A percentile compares a stretch with the other conserved stretches of the same genome.
These are phyloP conservation scores for Gonapodya prolifera DNA, from an alignment of 192 early-diverging fungal genomes.

Conservation along the genomic window DNA sequence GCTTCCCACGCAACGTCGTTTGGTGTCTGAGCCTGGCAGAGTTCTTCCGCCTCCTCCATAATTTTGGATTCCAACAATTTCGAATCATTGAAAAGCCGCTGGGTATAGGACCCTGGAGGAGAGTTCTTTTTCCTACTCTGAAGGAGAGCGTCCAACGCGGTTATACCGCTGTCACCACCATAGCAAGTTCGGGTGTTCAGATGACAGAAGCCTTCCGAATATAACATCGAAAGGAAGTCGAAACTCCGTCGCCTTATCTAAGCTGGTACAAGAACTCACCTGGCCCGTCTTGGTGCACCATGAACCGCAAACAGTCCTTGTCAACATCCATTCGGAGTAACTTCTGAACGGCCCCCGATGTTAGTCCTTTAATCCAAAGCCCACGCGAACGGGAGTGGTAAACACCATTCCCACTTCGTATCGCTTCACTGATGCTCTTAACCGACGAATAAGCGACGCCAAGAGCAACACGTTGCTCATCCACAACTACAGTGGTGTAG, in stretches of 20 bases:
- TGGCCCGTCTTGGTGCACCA: conserved; percentile 70
- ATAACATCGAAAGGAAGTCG: conserved; percentile 4
- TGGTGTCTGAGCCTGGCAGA: conserved; percentile 60
- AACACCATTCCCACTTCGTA: conserved; percentile 69
- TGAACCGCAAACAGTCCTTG: conserved; percentile 70
- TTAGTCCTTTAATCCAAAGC: conserved; percentile 92
- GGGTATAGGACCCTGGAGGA: conserved; percentile 84
- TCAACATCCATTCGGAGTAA: conserved; percentile 67
- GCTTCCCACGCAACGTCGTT: conserved; percentile 89
- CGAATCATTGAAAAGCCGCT: conserved; percentile 71
- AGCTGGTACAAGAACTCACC: no score
- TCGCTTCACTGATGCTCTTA: conserved; percentile 66
- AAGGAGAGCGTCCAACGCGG: conserved; percentile 55
- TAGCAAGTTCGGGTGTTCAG: conserved; percentile 84
- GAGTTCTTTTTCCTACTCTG: conserved; percentile 54
- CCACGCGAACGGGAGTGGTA: conserved; percentile 81
- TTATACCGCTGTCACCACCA: conserved; percentile 63
- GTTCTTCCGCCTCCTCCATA: conserved; percentile 87
- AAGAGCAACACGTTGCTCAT: conserved; percentile 74
- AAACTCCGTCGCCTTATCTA: conserved; percentile 7
- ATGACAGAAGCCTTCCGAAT: conserved; percentile 76
- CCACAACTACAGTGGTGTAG: conserved; percentile 83
- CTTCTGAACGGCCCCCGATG: conserved; percentile 88
- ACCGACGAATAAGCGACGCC: conserved; percentile 87
- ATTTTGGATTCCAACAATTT: conserved; percentile 79